A percentile compares a stretch with the other conserved stretches of the same genome.
Conservation (phyloP, 1,139 yeast species). For the Scheffersomyces stambukii region DNA sequence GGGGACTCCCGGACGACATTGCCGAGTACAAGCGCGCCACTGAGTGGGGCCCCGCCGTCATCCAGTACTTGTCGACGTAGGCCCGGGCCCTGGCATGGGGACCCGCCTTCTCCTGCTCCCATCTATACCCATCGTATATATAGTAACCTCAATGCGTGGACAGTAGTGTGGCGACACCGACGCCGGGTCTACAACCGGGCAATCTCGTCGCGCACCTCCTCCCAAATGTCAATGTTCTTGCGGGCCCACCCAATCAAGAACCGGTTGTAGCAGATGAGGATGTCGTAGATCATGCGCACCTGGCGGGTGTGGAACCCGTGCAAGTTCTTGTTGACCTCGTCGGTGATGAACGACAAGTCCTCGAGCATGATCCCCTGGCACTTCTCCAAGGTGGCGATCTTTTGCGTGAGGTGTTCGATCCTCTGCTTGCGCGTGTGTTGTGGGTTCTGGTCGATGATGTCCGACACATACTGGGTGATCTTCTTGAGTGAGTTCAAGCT, state of each 20-base stretch:
- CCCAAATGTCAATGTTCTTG: slow-evolving; percentile 70
- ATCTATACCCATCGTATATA: too few relatives aligned
- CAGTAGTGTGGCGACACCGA: too few relatives aligned
- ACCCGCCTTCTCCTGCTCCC: too few relatives aligned
- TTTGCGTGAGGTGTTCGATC: slow-evolving; percentile 47
- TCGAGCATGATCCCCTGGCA: slow-evolving; percentile 55
- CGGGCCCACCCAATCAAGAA: slow-evolving; percentile 66
- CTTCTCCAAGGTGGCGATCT: slow-evolving; percentile 50
- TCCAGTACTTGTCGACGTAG: slow-evolving; percentile 23
- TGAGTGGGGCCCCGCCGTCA: slow-evolving; percentile 39
- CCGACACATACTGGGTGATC: slow-evolving; percentile 60
- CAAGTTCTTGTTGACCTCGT: slow-evolving; percentile 47
- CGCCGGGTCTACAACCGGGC: slow-evolving; percentile 15
- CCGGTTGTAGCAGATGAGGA: slow-evolving; percentile 49
- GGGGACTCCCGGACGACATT: slow-evolving; percentile 38
- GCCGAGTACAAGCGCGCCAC: slow-evolving; percentile 32
- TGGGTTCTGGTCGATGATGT: slow-evolving; percentile 69
- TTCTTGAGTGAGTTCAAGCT: slow-evolving; percentile 43
- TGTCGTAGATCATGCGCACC: slow-evolving; percentile 39
- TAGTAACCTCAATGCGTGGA: too few relatives aligned
- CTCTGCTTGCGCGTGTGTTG: slow-evolving; percentile 59
- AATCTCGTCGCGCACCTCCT: slow-evolving; percentile 53
- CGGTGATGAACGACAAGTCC: slow-evolving; percentile 53
- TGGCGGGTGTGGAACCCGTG: slow-evolving; percentile 48
- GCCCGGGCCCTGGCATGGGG: too few relatives aligned